Base-by-base conservation (phyloP, 106 monocot species). In the Platanthera guangdongensis region DNA sequence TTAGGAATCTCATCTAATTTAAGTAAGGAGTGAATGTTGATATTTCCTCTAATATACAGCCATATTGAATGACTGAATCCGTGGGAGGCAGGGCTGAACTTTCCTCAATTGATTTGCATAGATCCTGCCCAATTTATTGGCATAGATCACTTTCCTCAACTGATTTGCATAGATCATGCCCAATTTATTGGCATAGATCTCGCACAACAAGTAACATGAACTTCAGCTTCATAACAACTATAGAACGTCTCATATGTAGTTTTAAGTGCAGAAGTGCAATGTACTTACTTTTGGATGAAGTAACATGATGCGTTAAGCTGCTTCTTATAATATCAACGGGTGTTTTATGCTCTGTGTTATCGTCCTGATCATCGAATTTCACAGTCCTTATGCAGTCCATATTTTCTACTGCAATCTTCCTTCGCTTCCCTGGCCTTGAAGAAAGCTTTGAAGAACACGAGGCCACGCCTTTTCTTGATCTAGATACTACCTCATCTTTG, bases 341-440 rank as follows among this genome's bases (percentile, higher is more conserved):
- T 16, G 60, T 28, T 45, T 52, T 75, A 4, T 10, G 68, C 7
- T 57, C 65, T 55, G 19, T 50, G 22, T 72, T 54, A 57, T 57
- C 57, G 48, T 53, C 73, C 57, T 70, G 75, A 47, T 32, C 78
- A 47, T 83, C 79, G 76, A 88, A 81, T 50, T 54, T 89, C 64
- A 78, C 67, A 77, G 80, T 91, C 73, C 86, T 91, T 28, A 50
- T 9, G 9, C 78, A 80, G 6, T 80, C 86, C 69, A 80, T 60
- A 59, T 81, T 85, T 3, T 71, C 81, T 69, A 65, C 74, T 6
- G 74, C 83, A 32, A 83, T 47, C 75, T 86, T 86, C 73, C 86
- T 90, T 81, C 90, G 79, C 79, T 90, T 94, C 19, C 71, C 75
- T 11, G 83, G 65, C 16, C 52, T 62, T 50, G 50, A 57, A 48